Evolutionary conservation across 305 asterid genomes (phyloP).

Genomic region (Euphrasia arctica): DNA sequence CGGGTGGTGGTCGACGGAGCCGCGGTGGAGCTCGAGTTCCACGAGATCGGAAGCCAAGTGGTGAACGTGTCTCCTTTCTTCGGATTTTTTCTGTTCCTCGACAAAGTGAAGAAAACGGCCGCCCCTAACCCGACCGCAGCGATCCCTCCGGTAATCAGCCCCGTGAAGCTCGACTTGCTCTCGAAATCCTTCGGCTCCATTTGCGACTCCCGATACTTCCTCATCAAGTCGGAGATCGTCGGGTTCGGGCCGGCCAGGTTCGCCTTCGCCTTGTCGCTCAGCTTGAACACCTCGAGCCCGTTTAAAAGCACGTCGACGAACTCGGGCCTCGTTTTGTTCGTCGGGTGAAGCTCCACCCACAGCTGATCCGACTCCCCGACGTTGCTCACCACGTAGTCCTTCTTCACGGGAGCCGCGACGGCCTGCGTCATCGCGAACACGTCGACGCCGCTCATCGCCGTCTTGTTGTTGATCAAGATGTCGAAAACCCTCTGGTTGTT

Average conservation of each 20-base stretch:
- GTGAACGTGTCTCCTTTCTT: slow-evolving; percentile 35
- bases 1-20: neutral
- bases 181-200: slow-evolving; percentile 26
- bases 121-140: slow-evolving; percentile 70
- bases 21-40: slow-evolving; percentile 39
- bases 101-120: slow-evolving; percentile 45
- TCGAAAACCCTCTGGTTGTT: slow-evolving; percentile 63
- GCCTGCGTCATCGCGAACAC: slow-evolving; percentile 34
- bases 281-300: slow-evolving; percentile 84
- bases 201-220: slow-evolving; percentile 41
- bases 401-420: slow-evolving; percentile 39
- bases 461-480: slow-evolving; percentile 56
- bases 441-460: slow-evolving; percentile 48
- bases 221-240: slow-evolving; percentile 66
- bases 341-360: slow-evolving; percentile 62
- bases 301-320: slow-evolving; percentile 60
- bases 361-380: slow-evolving; percentile 10
- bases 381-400: slow-evolving; percentile 45
- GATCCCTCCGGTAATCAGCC: slow-evolving; percentile 60
- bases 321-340: slow-evolving; percentile 27
- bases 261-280: slow-evolving; percentile 39
- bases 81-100: slow-evolving; percentile 36
- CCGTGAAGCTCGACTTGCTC: slow-evolving; percentile 4
- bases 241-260: slow-evolving; percentile 89
- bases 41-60: slow-evolving; percentile 76